Base-by-base conservation (phyloP, 441 rosid genomes). In the Populus hybrid region DNA sequence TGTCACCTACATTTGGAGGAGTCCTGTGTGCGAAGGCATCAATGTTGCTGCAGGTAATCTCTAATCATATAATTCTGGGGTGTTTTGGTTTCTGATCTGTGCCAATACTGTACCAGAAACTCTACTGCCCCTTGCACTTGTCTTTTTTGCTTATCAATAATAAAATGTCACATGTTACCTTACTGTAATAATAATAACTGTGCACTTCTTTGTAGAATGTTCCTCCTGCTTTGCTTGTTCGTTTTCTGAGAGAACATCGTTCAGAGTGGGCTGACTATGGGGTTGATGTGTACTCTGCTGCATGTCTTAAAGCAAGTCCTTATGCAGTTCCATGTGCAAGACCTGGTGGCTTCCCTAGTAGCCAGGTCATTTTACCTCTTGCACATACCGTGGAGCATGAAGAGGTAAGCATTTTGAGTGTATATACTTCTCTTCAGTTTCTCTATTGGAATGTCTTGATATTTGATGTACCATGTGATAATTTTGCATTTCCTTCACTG, bases 241-340 rank as follows among this genome's bases (percentile, higher is more conserved):
- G 94, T 21, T 94, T 94, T 84, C 85, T 94, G 75, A 89, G 98
- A 82, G 98, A 94, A 76, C 98, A 94, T 81, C 97, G 98, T 6
- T 93, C 98, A 0, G 97, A 94, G 78, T 94, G 98, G 98, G 97
- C 98, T 68, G 97, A 94, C 85, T 91, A 91, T 75, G 98, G 94
- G 16, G 92, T 94, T 67, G 97, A 94, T 86, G 86, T 89, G 3
- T 94, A 93, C 81, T 90, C 98, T 72, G 91, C 95, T 11, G 88
- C 92, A 24, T 94, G 94, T 50, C 94, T 94, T 53, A 90, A 91
- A 79, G 86, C 95, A 40, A 93, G 88, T 82, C 92, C 97, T 12
- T 94, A 88, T 67, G 88, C 91, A 40, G 89, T 90, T 78, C 99
- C 99, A 16, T 92, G 91, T 10, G 87, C 88, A 64, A 87, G 97